A percentile compares a stretch with the other conserved stretches of the same genome.
Evolutionary conservation across 331 rosid species (phyloP).

Genomic region (Erythrophleum ivorense): DNA sequence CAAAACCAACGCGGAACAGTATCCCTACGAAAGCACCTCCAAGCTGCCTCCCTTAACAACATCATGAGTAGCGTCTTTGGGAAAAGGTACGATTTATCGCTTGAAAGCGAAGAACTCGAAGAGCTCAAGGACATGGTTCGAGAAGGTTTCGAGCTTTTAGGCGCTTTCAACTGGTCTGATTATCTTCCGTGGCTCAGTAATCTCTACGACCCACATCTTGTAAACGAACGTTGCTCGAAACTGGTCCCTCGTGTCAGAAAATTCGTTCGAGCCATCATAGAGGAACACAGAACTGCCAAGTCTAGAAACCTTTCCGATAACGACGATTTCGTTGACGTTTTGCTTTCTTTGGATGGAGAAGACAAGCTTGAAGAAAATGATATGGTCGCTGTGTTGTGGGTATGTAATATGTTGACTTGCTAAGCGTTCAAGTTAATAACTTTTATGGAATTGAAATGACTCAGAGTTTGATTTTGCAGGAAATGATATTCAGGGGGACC

Average conservation of each 20-base stretch:
- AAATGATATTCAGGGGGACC: constrained; percentile 65
- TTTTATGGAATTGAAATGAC: not conserved
- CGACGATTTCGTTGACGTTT: constrained; percentile 57
- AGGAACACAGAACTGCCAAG: constrained; percentile 41
- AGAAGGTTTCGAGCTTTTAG: constrained; percentile 64
- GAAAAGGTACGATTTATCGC: constrained; percentile 34
- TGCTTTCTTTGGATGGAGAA: constrained; percentile 54
- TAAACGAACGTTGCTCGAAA: constrained; percentile 45
- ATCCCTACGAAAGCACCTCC: constrained; percentile 44
- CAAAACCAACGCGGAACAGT: constrained; percentile 35
- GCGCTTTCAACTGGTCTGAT: constrained; percentile 63
- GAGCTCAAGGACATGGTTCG: constrained; percentile 52
- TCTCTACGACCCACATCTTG: constrained; percentile 50
- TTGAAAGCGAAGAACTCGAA: constrained; percentile 9
- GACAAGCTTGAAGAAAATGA: constrained; percentile 56
- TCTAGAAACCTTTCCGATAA: constrained; percentile 34
- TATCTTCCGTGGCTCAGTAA: constrained; percentile 53
- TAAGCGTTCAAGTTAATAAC: not conserved
- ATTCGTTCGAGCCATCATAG: constrained; percentile 47
- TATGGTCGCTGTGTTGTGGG: constrained; percentile 68
- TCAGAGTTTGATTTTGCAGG: constrained; percentile 33
- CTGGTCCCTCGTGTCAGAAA: constrained; percentile 56
- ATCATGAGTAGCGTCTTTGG: constrained; percentile 64
- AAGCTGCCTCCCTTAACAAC: constrained; percentile 50
- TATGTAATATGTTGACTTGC: not conserved